Base-by-base conservation (phyloP, 2,329 filamentous ascomycete genomes). In the Dissoconium aciculare region DNA sequence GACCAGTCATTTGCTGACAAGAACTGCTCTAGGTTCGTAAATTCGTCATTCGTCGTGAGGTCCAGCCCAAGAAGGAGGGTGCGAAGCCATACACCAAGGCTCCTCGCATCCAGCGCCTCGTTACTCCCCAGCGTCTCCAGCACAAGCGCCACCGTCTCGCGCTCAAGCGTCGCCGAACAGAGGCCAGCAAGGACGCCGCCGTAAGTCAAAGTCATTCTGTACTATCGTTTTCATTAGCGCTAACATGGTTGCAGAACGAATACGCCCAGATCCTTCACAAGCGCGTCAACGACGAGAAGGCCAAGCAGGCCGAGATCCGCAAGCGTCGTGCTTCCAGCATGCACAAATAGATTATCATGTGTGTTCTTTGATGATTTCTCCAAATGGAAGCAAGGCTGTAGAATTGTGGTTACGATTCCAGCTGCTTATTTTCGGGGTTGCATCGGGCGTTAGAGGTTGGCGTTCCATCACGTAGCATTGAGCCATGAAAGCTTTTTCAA, bases 31-130 rank as follows among this genome's bases (percentile, higher is more conserved):
- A 87, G 80, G 80, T 89, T 67, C 87, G 89, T 73, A 94, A 95
- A 73, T 98, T 93, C 71, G 89, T 98, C 66, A 95, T 98, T 59
- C 89, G 89, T 63, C 89, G 89, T 64, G 89, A 95, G 66, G 77
- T 98, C 57, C 76, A 84, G 70, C 81, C 83, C 61, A 92, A 92
- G 79, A 80, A 78, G 59, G 89, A 95, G 74, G 87, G 84, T 68
- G 91, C 89, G 71, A 79, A 82, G 69, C 67, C 85, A 55, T 95
- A 95, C 78, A 94, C 87, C 79, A 98, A 98, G 82, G 89, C 89
- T 56, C 89, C 89, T 65, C 91, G 87, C 75, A 98, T 98, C 69
- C 89, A 98, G 78, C 83, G 89, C 63, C 83, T 98, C 55, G 84
- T 98, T 56, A 98, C 89, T 58, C 89, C 89, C 63, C 89, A 95